Evolutionary conservation across 768 basidiomycete genomes (phyloP), one percentile per base, ranked within the genome.

Genomic region (Gloeostereum incarnatum): DNA sequence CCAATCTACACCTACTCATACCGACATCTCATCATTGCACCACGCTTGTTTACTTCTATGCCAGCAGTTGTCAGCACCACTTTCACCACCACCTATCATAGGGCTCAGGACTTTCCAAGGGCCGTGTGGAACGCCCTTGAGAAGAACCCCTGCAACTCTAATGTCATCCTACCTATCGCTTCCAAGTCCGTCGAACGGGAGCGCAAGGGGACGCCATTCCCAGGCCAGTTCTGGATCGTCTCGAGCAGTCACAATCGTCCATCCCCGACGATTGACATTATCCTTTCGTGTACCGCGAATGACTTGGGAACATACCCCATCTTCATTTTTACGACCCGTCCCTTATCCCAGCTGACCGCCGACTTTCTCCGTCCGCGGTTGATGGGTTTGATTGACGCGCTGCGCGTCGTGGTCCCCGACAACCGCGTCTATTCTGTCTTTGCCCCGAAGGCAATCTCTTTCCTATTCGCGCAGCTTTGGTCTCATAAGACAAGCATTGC

Each of bases 391-490:
- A 71, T 67, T 2, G 35, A 46, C 1, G 58, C 53, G 7, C 57
- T 86, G 8, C 45, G 53, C 6, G 45, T 36, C 0, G 35, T 46
- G 3, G 60, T 73, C 14, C 55, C 58, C 8, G 37, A 41, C 4
- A 49, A 57, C 21, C 63, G 81, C 8, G 62, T 81, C 0, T 87
- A 78, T 52, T 82, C 84, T 1, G 63, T 84, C 6, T 87, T 83
- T 45, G 73, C 78, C 1, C 60, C 68, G 4, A 63, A 73, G 3
- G 46, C 50, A 5, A 56, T 85, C 13, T 57, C 73, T 3, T 27
- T 43, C 6, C 45, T 48, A 3, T 82, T 87, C 43, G 62, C 66
- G 3, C 36, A 53, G 2, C 46, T 61, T 13, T 85, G 78, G 81
- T 57, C 60, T 18, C 38, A 45, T 6, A 43, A 60, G 18, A 75